Evolutionary conservation across 805 yeast genomes (phyloP), one percentile per base, ranked within the genome.

Genomic region (Teunomyces panamensis): DNA sequence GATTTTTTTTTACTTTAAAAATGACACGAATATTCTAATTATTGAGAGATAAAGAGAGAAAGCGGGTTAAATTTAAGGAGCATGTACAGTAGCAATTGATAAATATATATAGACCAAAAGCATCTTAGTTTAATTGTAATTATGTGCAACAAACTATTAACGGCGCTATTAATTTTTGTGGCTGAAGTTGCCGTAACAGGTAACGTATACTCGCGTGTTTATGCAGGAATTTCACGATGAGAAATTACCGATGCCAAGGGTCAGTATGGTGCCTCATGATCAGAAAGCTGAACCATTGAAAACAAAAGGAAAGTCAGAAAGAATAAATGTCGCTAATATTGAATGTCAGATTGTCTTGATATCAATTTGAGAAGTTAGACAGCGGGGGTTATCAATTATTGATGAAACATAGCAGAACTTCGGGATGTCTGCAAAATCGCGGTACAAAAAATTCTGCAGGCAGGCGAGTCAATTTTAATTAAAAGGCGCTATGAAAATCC

Each of bases 351-450:
- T 7, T 37, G 34, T 32, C 9, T 32, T 32, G 8, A n/a, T 24
- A 16, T 10, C 30, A 5, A 24, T 26, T 10, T 26, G 29, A 14
- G 30, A 37, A 11, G 24, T 24, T 16, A 17, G 16, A 20, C 16
- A 35, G 5, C 14, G 26, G 13, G 39, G 14, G 13, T 13, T 14
- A 24, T 17, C 39, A 6, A 17, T 35, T 16, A 26, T 17, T 20
- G 24, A 20, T 20, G 5, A 20, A 20, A 20, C 24, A 1, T 4
- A 10, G 32, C 6, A 9, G n/a, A 10, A 30, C n/a, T 5, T 17
- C 39, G 41, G 11, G 26, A 20, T 11, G 41, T 37, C 30, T 37
- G 41, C 41, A 37, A 24, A 24, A 37, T 37, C 41, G 41, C 41
- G 41, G 14, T 26, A 9, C 13, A 29, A 37, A 37, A 37, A 37